Base-by-base conservation (phyloP, 2,329 filamentous ascomycete species). In the Phoma sp. region DNA sequence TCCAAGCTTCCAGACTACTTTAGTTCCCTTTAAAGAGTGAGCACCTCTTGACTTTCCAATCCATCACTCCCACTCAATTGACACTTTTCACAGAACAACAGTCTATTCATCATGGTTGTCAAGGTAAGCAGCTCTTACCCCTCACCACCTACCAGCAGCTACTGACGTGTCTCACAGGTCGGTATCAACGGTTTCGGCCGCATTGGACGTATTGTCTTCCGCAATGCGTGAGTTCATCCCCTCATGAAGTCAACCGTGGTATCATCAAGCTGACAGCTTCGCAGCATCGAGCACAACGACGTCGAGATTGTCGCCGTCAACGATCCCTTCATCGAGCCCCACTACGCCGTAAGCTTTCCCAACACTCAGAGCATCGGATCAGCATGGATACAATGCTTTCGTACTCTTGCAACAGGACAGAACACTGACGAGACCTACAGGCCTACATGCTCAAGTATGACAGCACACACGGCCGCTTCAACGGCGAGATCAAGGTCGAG, bases 371-470 rank as follows among this genome's bases (percentile, higher is more conserved):
- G 22, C 39, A 51, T 22, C 22, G 10, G 17, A 37, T 31, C 22
- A 37, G 40, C 43, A 40, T 25, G 19, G 36, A 32, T 19, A 19
- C n/a, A 51, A 24, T 21, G 24, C 36, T 40, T 40, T 49, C 40
- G 25, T 19, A 24, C 12, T 35, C 12, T 29, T 29, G 19, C 8
- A 13, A 6, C 31, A 31, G 41, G 19, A 39, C 22, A 5, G 31
- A 22, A 40, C 48, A 61, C 75, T 78, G 59, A 78, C 71, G 52
- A 25, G 15, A 15, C n/a, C n/a, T 39, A 33, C 64, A 96, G 92
- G 91, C 90, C 78, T 98, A 98, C 88, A 98, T 98, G 95, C 90
- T 99, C 84, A 96, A 96, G 86, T 98, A 98, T 81, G 95, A 99
- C 86, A 92, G 91, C 73, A 92, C 91, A 80, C 95, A 99, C 87